Evolutionary conservation across 768 basidiomycete genomes (phyloP), one percentile per base, ranked within the genome.

Genomic region (Melanogaster broomeanus): DNA sequence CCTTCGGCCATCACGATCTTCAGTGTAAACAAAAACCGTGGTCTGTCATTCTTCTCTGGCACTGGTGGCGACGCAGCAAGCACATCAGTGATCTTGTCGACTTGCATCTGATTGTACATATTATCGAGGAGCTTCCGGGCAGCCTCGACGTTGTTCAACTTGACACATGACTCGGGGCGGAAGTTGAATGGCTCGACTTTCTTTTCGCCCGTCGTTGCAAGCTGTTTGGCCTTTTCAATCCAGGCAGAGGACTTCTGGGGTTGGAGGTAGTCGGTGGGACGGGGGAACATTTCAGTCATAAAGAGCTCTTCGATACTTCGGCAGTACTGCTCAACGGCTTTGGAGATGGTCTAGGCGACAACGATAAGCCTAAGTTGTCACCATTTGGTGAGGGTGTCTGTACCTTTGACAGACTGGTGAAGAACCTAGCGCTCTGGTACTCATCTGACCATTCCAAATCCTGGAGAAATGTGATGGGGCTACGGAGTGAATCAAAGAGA

Each of bases 111-210:
- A 45, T 80, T 85, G 68, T 98, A 98, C 81, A 98, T 89, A 55
- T 89, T 91, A 68, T 99, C 97, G 54, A 99, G 79, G 42, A 97
- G 78, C 53, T 84, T 84, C 27, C 94, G 84, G 2, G 95, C 93
- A 11, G 92, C 88, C 60, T 95, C 94, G 56, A 98, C 85, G 68
- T 98, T 98, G 76, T 99, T 99, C 45, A 98, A 80, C 75, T 98
- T 98, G 66, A 99, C 91, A 63, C 95, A 98, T 0, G 93, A 93
- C 73, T 96, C 84, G 0, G 94, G 81, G 44, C 81, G 85, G 75
- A 99, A 98, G 62, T 94, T 92, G 77, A 95, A 99, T 1, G 93
- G 90, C 61, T 94, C 93, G 39, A 95, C 79, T 68, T 90, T 95
- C 77, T 91, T 94, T 69, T 98, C 95, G 40, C 87, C 87, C 43